Conservation (phyloP, 108 stramenopile species). For the Nitzschia palea region DNA sequence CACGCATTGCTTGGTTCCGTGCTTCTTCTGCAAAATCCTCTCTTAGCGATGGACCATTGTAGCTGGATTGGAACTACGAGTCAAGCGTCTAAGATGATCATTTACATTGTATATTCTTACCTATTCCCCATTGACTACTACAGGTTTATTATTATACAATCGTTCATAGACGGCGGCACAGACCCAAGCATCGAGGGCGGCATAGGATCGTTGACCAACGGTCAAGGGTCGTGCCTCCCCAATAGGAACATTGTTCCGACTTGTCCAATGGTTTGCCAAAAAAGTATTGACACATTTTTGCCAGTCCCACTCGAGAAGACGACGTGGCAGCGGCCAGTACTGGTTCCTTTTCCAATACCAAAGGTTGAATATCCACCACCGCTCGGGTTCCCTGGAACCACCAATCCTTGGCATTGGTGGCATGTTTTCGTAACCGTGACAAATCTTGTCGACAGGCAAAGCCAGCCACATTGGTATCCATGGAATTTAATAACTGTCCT, state of each 20-base stretch:
- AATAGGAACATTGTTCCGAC: conserved; percentile 71
- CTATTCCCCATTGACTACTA: no score
- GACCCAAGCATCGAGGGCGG: conserved; percentile 75
- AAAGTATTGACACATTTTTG: conserved; percentile 54
- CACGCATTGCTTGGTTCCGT: no score
- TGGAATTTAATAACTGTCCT: conserved; percentile 51
- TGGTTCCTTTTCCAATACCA: conserved; percentile 46
- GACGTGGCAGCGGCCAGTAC: conserved; percentile 6
- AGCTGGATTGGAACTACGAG: no score
- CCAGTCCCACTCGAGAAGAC: conserved; percentile 43
- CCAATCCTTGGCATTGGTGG: background rate
- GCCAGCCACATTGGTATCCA: conserved; percentile 46
- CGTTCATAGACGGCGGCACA: conserved; percentile 60
- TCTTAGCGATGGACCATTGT: no score
- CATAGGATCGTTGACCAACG: conserved; percentile 62
- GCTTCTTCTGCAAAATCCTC: no score
- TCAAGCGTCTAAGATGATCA: no score
- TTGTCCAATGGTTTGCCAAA: conserved; percentile 76
- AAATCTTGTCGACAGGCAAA: conserved; percentile 74
- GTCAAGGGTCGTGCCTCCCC: conserved; percentile 64
- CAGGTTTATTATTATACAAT: no score
- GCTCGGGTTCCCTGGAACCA: conserved; percentile 34
- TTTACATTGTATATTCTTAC: no score
- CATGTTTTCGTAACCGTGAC: conserved; percentile 47
- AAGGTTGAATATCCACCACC: conserved; percentile 42